Base-by-base conservation (phyloP, 2,329 filamentous ascomycete species). In the Colletotrichum brevisporum region DNA sequence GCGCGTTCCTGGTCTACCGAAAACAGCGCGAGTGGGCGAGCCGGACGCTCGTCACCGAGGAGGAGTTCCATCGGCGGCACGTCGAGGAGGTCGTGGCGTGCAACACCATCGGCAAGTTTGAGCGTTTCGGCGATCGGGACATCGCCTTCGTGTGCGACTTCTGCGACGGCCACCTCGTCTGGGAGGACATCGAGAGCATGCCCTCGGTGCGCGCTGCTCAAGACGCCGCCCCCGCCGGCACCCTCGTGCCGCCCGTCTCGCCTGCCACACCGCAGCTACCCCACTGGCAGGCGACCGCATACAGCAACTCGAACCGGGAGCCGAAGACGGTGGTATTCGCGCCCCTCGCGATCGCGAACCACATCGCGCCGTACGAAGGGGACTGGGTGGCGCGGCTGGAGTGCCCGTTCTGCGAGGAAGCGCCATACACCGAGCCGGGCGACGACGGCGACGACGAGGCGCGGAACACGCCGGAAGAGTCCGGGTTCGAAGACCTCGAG, bases 71-170 rank as follows among this genome's bases (percentile, higher is more conserved):
- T 53, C 74, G 77, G 26, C 77, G 78, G 27, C 80, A 82, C 55
- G 76, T 85, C 16, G 85, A 88, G 67, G 86, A 87, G 75, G 78
- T 89, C 5, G 79, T 80, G 36, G 78, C 81, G 26, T 89, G 87
- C 77, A 86, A 86, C 72, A 75, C 76, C 4, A 81, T 87, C 2
- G 88, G 88, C n/a, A 80, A 81, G 31, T 89, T 89, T 69, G 84
- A 88, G 77, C 83, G 86, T 15, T 84, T 89, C 60, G 85, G 83
- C 50, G 84, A 88, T 39, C 75, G 77, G 47, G 87, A 89, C 69
- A 82, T 89, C 55, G 87, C 84, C 8, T 90, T 89, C 73, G 81
- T 88, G 8, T 90, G 88, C 78, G 87, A 90, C 77, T 90, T 85
- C 74, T 90, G 88, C 78, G 87, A 89, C 74, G 88, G 88, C 2